Evolutionary conservation across 2,329 filamentous ascomycete species (phyloP).

Genomic region (Exophiala bonariae): DNA sequence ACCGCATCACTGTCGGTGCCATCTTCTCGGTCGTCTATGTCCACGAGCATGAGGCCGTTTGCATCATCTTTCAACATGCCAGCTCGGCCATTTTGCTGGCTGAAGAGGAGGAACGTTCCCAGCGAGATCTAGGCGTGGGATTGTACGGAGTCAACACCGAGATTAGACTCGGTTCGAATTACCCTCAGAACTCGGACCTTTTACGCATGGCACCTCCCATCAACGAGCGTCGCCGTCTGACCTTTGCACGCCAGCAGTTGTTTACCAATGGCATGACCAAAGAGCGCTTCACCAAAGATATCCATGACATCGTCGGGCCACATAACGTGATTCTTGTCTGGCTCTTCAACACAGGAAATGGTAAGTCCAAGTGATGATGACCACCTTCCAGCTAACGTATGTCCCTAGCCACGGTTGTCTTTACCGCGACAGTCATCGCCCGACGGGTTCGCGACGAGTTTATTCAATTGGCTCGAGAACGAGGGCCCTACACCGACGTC

Average conservation of each 20-base stretch:
- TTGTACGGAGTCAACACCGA: conserved; percentile 35
- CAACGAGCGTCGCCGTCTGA: conserved; percentile 42
- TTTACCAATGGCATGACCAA: conserved; percentile 36
- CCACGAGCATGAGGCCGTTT: conserved; percentile 31
- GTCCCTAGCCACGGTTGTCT: conserved; percentile 38
- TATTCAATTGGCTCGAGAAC: conserved; percentile 29
- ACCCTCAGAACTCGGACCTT: conserved; percentile 37
- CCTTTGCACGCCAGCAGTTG: conserved; percentile 40
- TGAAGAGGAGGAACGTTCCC: conserved; percentile 32
- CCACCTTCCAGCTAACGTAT: conserved; percentile 4
- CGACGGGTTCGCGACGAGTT: conserved; percentile 37
- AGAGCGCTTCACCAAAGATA: conserved; percentile 36
- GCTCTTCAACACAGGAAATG: conserved; percentile 45
- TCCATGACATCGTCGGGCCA: conserved; percentile 33
- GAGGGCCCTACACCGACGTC: conserved; percentile 34
- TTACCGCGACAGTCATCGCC: conserved; percentile 37
- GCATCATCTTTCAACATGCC: conserved; percentile 41
- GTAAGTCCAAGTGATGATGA: conserved; percentile 30
- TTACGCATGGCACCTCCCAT: conserved; percentile 36
- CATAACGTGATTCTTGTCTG: conserved; percentile 42
- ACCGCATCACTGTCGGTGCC: conserved; percentile 40
- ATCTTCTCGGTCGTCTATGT: conserved; percentile 40
- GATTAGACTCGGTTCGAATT: conserved; percentile 32
- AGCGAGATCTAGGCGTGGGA: conserved; percentile 31
- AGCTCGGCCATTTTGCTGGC: conserved; percentile 37